Evolutionary conservation across 768 basidiomycete species (phyloP), one percentile per base, ranked within the genome.

Genomic region (Multifurca ochricompacta): DNA sequence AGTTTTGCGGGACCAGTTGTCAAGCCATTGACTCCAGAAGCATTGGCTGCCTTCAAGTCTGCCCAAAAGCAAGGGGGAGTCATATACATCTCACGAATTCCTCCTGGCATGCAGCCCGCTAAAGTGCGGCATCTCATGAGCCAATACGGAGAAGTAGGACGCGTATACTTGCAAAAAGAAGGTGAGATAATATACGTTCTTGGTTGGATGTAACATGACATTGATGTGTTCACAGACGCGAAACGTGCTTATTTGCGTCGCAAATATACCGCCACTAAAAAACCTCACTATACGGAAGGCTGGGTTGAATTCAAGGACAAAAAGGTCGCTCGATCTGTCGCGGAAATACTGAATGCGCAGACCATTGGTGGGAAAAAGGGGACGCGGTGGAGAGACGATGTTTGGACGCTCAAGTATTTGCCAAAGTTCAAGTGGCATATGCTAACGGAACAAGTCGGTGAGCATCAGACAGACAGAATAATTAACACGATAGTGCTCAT

Each of bases 321-420:
- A 70, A 83, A 80, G 43, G 74, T 97, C 40, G 96, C 93, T 0
- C 80, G 93, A 18, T 83, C 82, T 35, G 85, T 94, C 8, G 95
- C 95, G 7, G 90, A 82, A 52, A 91, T 98, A 91, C 74, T 99
- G 60, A 99, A 99, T 66, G 96, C 94, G 1, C 85, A 93, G 64
- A 80, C 91, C 1, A 93, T 99, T 56, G 96, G 95, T 27, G 92
- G 91, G 2, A 94, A 91, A 74, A 92, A 91, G 67, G 85, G 87
- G 5, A 78, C 82, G 2, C 76, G 91, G 54, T 97, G 91, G 90
- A 76, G 91, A 66, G 95, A 98, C 65, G 96, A 99, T 61, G 83
- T 99, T 7, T 99, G 96, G 96, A 97, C 96, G 53, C 95, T 98
- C 92, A 95, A 95, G 67, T 99, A 99, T 68, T 73, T 99, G 54